Evolutionary conservation across 1,284 basidiomycete genomes (phyloP).

Genomic region (Tremellales sp.): DNA sequence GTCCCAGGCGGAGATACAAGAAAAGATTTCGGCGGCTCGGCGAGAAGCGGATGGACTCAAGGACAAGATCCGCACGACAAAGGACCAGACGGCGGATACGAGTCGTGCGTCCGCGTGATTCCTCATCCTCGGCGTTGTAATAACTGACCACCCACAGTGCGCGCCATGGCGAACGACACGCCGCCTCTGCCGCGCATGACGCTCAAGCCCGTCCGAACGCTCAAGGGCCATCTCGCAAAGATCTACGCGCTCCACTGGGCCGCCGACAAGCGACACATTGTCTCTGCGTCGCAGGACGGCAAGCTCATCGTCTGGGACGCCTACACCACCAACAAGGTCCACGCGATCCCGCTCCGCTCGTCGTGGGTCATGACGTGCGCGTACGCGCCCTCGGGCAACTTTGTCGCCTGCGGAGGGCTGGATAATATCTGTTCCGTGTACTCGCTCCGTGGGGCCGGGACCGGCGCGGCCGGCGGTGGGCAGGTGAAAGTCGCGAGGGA

Average conservation of each 20-base stretch:
- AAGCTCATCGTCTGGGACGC: conserved; percentile 99
- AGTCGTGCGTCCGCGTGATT: conserved; percentile 63
- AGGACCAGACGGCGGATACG: conserved; percentile 93
- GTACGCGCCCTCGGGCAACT: conserved; percentile 93
- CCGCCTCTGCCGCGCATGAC: conserved; percentile 91
- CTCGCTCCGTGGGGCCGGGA: conserved; percentile 57
- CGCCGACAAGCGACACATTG: conserved; percentile 90
- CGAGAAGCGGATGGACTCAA: conserved; percentile 94
- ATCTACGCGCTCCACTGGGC: conserved; percentile 99
- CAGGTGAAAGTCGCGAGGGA: conserved; percentile 63
- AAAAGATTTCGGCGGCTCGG: conserved; percentile 90
- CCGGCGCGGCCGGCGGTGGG: conserved; percentile 42
- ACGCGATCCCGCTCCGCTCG: conserved; percentile 93
- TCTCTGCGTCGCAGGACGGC: conserved; percentile 97
- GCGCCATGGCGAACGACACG: conserved; percentile 94
- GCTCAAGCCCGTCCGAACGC: conserved; percentile 88
- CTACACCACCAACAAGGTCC: conserved; percentile 99
- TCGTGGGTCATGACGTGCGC: conserved; percentile 99
- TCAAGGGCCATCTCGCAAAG: conserved; percentile 96
- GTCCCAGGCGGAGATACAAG: conserved; percentile 78
- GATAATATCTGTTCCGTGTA: conserved; percentile 99
- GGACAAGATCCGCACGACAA: conserved; percentile 93
- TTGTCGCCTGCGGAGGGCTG: conserved; percentile 95
- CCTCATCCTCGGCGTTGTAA: conserved; percentile 30
- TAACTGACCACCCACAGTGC: conserved; percentile 55